These are phyloP conservation scores for Ustilago loliicola DNA, from an alignment of 1,284 basidiomycete genomes.

Conservation along the genomic window DNA sequence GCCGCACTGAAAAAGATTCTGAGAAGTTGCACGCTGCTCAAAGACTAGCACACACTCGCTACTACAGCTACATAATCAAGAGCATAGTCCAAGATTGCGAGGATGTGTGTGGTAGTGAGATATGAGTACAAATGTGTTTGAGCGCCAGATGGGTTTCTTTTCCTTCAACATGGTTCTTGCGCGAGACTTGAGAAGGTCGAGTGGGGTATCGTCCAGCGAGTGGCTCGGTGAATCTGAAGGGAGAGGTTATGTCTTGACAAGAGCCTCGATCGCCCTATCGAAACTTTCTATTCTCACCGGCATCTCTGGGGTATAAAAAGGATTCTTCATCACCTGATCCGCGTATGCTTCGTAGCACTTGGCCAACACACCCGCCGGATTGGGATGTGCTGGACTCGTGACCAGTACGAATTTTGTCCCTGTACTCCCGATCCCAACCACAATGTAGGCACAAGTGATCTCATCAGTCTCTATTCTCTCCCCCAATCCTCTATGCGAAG, in stretches of 20 bases:
- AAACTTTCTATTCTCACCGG: conserved; percentile 93
- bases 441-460: neutral
- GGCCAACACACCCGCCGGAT: conserved; percentile 73
- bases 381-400: conserved; percentile 81
- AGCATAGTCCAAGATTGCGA: neutral
- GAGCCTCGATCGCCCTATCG: conserved; percentile 75
- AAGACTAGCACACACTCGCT: conserved; percentile 34
- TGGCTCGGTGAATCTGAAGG: neutral
- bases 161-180: neutral
- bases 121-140: conserved; percentile 26
- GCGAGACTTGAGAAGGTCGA: conserved; percentile 4
- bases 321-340: conserved; percentile 98
- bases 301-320: conserved; percentile 99
- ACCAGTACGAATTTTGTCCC: conserved; percentile 98
- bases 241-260: conserved; percentile 37
- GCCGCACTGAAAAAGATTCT: conserved; percentile 72
- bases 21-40: conserved; percentile 72
- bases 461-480: conserved; percentile 3
- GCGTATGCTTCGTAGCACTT: conserved; percentile 91
- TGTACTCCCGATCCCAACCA: conserved; percentile 71
- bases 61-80: neutral
- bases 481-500: neutral
- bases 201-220: neutral
- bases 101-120: conserved; percentile 2
- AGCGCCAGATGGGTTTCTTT: neutral